A percentile compares a stretch with the other conserved stretches of the same genome.
Conservation (phyloP, 1,284 basidiomycete species). For the Trichosporon sp. region DNA sequence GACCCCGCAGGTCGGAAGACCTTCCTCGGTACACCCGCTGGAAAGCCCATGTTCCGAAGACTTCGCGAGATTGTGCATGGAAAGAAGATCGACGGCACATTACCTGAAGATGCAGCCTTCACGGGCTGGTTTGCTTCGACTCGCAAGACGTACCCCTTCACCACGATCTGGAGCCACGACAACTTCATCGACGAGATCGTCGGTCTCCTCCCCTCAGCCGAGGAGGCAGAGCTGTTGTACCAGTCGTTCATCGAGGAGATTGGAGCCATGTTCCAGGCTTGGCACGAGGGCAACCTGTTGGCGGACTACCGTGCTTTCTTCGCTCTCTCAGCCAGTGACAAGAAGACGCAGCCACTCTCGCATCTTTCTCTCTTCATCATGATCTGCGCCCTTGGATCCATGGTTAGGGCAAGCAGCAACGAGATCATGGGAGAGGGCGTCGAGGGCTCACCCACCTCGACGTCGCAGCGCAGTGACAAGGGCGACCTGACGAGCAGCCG, state of each 20-base stretch:
- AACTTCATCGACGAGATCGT: slow-evolving; percentile 47
- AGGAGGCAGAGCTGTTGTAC: slow-evolving; percentile 42
- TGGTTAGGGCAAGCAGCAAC: slow-evolving; percentile 38
- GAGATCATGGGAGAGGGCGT: slow-evolving; percentile 39
- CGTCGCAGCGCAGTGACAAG: background rate
- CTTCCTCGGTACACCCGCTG: slow-evolving; percentile 39
- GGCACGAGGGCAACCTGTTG: slow-evolving; percentile 39
- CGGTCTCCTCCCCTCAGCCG: slow-evolving; percentile 37
- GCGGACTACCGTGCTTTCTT: slow-evolving; percentile 43
- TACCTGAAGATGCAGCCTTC: slow-evolving; percentile 44
- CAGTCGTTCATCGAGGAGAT: slow-evolving; percentile 39
- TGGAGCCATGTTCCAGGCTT: slow-evolving; percentile 40
- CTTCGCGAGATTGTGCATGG: slow-evolving; percentile 17
- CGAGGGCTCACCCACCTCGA: background rate
- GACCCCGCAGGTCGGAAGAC: slow-evolving; percentile 35
- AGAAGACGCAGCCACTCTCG: slow-evolving; percentile 38
- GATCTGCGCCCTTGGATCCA: slow-evolving; percentile 43
- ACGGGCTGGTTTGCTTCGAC: slow-evolving; percentile 44
- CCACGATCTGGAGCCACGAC: slow-evolving; percentile 49
- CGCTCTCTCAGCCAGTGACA: slow-evolving; percentile 32
- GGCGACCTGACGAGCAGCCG: slow-evolving; percentile 43
- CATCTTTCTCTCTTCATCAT: slow-evolving; percentile 44
- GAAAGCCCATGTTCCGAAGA: slow-evolving; percentile 38
- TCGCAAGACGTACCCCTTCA: slow-evolving; percentile 48
- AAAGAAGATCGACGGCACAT: slow-evolving; percentile 23